Base-by-base conservation (phyloP, 805 yeast species). In the Candida quercuum region DNA sequence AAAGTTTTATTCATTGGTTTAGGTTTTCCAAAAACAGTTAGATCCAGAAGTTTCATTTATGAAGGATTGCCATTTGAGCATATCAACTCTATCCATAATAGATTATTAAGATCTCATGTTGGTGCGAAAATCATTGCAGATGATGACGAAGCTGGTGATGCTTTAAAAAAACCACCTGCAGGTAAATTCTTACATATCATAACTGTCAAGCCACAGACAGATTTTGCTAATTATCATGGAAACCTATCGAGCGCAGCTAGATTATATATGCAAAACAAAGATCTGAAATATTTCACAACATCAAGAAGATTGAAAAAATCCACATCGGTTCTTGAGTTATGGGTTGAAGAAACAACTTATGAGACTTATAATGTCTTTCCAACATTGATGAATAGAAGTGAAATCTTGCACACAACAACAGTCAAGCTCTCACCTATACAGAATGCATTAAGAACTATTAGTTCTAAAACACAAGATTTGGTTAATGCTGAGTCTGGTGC, bases 41-140 rank as follows among this genome's bases (percentile, higher is more conserved):
- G 95, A 51, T 84, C 85, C 33, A 77, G 81, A 52, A 79, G 78
- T 42, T 87, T 81, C 56, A 82, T 87, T 36, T 85, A 81, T 54
- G 95, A 87, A 61, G 95, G 96, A 6, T 67, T 77, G 37, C 87
- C 95, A 22, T 87, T 84, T 63, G 96, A 87, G 56, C 93, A 85
- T 58, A 79, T 87, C 41, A 78, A 88, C 2, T 79, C 91, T 3
- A 83, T 87, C 56, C 87, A 83, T 50, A 85, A 81, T 50, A 69
- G 95, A 47, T 63, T 88, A 42, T 70, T 81, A 48, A 74, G 78
- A 51, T 60, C 84, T 33, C 84, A 86, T 57, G 94, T 93, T 21
- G 95, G 95, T 35, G 86, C 95, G 1, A 73, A 81, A 39, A 75
- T 86, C 37, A 66, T 86, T 25, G 64, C 78, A 20, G 52, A 56